phyloP scores from a whole-genome alignment of 1,139 yeast species.

The Candida neerlandica region DNA sequence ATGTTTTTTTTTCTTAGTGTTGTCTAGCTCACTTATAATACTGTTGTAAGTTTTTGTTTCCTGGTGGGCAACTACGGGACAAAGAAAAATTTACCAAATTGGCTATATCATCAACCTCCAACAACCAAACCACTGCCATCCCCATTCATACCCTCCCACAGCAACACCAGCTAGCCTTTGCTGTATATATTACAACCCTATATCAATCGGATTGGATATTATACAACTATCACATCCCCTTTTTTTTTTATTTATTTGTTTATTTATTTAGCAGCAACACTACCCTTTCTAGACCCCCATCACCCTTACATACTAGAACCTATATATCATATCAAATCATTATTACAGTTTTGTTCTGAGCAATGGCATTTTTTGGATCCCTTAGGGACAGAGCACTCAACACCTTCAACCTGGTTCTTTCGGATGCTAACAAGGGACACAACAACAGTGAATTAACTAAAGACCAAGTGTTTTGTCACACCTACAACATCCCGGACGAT shows the following conservation, averaged over 20 bases:
- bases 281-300: background rate
- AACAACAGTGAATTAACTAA: constrained; percentile 39
- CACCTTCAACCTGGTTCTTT: constrained; percentile 40
- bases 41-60: background rate
- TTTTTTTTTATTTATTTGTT: background rate
- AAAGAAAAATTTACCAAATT: background rate
- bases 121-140: background rate
- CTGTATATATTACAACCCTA: no score
- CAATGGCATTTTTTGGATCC: constrained; percentile 54
- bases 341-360: background rate
- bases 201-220: no score
- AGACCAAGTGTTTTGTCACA: constrained; percentile 70
- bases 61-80: constrained; percentile 2
- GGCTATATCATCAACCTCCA: background rate
- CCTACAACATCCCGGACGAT: constrained; percentile 68
- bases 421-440: constrained; percentile 34
- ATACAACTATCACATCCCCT: background rate
- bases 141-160: no score
- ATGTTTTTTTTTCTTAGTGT: background rate
- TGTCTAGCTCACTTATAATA: background rate
- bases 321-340: background rate
- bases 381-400: constrained; percentile 51
- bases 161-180: no score
- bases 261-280: background rate
- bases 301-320: background rate